Evolutionary conservation across 768 basidiomycete species (phyloP).

Genomic region (Kwoniella pini): DNA sequence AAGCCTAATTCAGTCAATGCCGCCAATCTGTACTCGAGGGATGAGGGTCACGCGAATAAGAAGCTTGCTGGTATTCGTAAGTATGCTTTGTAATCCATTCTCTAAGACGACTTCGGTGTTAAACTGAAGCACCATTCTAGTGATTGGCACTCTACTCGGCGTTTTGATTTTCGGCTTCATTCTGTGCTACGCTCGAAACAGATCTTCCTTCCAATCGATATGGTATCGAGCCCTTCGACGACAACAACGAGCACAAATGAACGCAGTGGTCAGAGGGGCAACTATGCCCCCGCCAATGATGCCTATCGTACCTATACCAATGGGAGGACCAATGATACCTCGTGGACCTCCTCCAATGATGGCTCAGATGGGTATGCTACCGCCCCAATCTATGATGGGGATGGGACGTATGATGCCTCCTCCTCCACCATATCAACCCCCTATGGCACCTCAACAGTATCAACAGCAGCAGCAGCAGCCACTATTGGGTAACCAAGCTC

Average conservation of each 20-base stretch:
- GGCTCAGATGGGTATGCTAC: not conserved
- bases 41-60: conserved; percentile 24
- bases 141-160: conserved; percentile 71
- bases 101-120: no score
- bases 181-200: conserved; percentile 62
- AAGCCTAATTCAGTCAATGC: conserved; percentile 46
- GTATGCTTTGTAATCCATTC: no score
- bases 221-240: conserved; percentile 44
- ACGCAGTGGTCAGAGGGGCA: conserved; percentile 31
- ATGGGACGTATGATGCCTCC: conserved; percentile 8
- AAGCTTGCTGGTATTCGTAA: conserved; percentile 43
- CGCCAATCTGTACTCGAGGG: conserved; percentile 21
- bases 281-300: conserved; percentile 39
- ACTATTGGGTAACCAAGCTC: not conserved
- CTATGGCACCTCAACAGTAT: not conserved
- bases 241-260: conserved; percentile 44
- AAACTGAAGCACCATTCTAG: conserved; percentile 55
- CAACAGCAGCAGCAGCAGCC: conserved; percentile 12
- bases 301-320: conserved; percentile 14
- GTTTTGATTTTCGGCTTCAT: conserved; percentile 75
- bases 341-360: conserved; percentile 3
- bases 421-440: not conserved
- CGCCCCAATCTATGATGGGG: conserved; percentile 1
- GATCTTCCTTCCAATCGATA: conserved; percentile 44
- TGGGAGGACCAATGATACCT: conserved; percentile 12